phyloP scores from a whole-genome alignment of 305 asterid species.

The Fraxinus nigra region DNA sequence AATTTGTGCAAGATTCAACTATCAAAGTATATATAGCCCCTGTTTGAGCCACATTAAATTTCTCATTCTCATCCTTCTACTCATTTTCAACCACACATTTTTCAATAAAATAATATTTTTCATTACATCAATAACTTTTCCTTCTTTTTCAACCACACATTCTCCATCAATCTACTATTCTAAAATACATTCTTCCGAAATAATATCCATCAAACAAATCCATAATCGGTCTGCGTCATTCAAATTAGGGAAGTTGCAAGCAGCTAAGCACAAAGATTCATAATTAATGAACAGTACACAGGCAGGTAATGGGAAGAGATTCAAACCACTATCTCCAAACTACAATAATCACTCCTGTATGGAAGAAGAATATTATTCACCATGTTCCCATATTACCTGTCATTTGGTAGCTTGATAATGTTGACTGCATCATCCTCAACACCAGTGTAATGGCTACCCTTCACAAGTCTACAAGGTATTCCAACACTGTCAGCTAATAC shows the following conservation, averaged over 20 bases:
- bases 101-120: too few species aligned
- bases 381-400: constrained; percentile 50
- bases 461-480: constrained; percentile 88
- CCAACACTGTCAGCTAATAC: constrained; percentile 92
- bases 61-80: too few species aligned
- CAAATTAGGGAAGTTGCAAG: background rate
- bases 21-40: background rate
- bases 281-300: background rate
- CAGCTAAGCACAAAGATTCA: background rate
- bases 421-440: constrained; percentile 94
- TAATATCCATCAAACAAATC: too few species aligned
- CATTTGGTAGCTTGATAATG: constrained; percentile 79
- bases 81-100: too few species aligned
- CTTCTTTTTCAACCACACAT: too few species aligned
- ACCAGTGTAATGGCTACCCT: constrained; percentile 95
- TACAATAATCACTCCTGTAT: constrained; percentile 2
- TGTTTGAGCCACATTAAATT: too few species aligned
- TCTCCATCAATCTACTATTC: too few species aligned
- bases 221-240: background rate
- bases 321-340: constrained; percentile 7
- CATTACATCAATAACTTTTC: too few species aligned
- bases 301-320: background rate
- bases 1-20: background rate
- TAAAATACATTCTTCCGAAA: too few species aligned
- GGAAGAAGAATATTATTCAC: constrained; percentile 10